Evolutionary conservation across 768 basidiomycete species (phyloP), one percentile per base, ranked within the genome.

Genomic region (Lentinus tigrinus): DNA sequence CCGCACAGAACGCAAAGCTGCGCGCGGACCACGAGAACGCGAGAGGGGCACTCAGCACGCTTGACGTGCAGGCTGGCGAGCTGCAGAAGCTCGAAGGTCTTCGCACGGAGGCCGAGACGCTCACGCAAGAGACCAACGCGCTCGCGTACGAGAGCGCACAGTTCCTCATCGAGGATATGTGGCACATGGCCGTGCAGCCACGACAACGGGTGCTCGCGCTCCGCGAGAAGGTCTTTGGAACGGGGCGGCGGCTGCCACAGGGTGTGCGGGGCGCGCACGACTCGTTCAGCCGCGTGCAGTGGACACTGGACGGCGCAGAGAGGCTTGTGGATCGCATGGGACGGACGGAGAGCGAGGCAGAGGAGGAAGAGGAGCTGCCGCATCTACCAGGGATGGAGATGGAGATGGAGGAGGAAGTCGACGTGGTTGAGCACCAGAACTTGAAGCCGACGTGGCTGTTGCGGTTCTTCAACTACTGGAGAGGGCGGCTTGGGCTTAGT

Each of bases 381-480:
- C 74, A 68, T 23, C 47, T 65, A n/a, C 63, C 56, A 11, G 60
- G 61, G 38, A 39, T 65, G 14, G 64, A 64, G 21, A 36, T 52
- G 4, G 74, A 70, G 4, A 72, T 73, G 31, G 73, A 66, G 23
- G 81, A 83, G 50, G 84, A 82, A 61, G 70, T 71, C 54, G 81
- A 82, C 56, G 82, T 80, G 39, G 82, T 85, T 46, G 78, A 79
- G 66, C 78, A 84, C 70, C 78, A 78, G 31, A 74, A 73, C 21
- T 84, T 88, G 69, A 84, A 83, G 54, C 88, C 89, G 37, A 85
- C 89, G 78, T 91, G 90, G 90, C 68, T 91, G 53, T 72, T 92
- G 65, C 76, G 80, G 65, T 83, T 91, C 72, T 88, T 92, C 70
- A 89, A 85, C 46, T 87, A 85, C 57, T 91, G 88, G 88, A 87